A percentile compares a stretch with the other conserved stretches of the same genome.
phyloP scores from a whole-genome alignment of 177 flowering plant genomes.

The Vitis hybrid region DNA sequence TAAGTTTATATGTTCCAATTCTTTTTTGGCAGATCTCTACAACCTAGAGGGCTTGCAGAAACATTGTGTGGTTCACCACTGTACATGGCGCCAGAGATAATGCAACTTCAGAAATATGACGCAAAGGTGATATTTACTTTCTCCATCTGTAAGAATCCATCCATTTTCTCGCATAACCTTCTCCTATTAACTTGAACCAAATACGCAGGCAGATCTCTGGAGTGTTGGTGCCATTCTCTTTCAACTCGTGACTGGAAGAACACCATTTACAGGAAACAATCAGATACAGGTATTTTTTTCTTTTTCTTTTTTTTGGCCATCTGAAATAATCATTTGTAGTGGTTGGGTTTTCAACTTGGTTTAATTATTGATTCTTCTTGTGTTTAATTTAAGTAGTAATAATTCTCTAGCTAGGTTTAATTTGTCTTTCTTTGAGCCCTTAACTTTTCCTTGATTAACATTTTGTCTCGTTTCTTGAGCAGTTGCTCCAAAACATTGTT shows the following conservation, averaged over 20 bases:
- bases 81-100: slow-evolving; percentile 99
- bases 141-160: background rate
- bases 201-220: slow-evolving; percentile 99
- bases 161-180: background rate
- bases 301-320: background rate
- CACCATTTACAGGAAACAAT: slow-evolving; percentile 89
- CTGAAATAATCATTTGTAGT: slow-evolving; percentile 3
- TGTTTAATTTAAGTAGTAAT: background rate
- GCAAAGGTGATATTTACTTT: slow-evolving; percentile 71
- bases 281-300: slow-evolving; percentile 68
- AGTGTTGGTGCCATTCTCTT: slow-evolving; percentile 96
- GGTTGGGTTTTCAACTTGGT: background rate
- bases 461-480: slow-evolving; percentile 23
- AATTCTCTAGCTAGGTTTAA: background rate
- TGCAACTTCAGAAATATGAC: slow-evolving; percentile 97
- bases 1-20: background rate
- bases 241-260: slow-evolving; percentile 91
- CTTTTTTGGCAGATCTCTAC: slow-evolving; percentile 67
- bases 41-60: slow-evolving; percentile 93
- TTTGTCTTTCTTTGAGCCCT: background rate
- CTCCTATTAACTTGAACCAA: slow-evolving; percentile 25
- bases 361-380: background rate
- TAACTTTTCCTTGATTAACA: background rate
- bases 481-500: slow-evolving; percentile 93
- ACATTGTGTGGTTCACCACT: slow-evolving; percentile 98